Evolutionary conservation across 2,329 filamentous ascomycete species (phyloP).

Genomic region (Alternaria alternata): DNA sequence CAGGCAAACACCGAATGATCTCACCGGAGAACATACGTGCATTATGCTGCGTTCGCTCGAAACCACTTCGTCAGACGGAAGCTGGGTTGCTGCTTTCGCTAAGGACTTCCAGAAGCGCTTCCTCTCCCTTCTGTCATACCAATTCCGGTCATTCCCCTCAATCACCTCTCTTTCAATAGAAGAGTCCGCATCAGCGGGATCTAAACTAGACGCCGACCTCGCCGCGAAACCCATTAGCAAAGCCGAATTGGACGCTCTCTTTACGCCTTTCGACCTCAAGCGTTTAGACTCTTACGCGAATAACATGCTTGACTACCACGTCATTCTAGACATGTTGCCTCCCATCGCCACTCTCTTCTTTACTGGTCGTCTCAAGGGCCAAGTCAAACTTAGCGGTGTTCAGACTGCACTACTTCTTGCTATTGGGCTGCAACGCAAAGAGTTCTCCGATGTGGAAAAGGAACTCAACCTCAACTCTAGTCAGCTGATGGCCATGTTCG

Average conservation of each 20-base stretch:
- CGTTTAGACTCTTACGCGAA: constrained; percentile 94
- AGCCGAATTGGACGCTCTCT: constrained; percentile 74
- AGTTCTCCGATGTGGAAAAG: constrained; percentile 78
- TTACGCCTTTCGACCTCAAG: constrained; percentile 95
- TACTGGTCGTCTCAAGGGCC: constrained; percentile 72
- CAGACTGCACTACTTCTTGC: constrained; percentile 90
- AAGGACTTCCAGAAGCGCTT: constrained; percentile 96
- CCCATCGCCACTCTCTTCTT: constrained; percentile 86
- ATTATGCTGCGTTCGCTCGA: constrained; percentile 90
- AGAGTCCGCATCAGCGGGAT: constrained; percentile 79
- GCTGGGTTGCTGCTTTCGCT: constrained; percentile 90
- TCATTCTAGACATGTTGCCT: constrained; percentile 92
- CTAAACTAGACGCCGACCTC: constrained; percentile 66
- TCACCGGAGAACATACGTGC: constrained; percentile 96
- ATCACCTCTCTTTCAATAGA: constrained; percentile 85
- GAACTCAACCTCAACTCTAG: constrained; percentile 77
- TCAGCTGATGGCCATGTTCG: constrained; percentile 94
- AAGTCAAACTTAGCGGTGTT: constrained; percentile 77
- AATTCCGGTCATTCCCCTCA: constrained; percentile 84
- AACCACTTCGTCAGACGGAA: constrained; percentile 65
- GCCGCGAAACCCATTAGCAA: constrained; percentile 71
- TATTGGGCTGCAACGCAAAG: constrained; percentile 86
- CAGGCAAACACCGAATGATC: constrained; percentile 91
- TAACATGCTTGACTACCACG: constrained; percentile 97
- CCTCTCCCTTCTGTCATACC: constrained; percentile 85